Percentiles rank a stretch among this genome's conserved stretches.
These are phyloP conservation scores for Lentinus tigrinus DNA, from an alignment of 768 basidiomycete genomes.

Conservation along the genomic window DNA sequence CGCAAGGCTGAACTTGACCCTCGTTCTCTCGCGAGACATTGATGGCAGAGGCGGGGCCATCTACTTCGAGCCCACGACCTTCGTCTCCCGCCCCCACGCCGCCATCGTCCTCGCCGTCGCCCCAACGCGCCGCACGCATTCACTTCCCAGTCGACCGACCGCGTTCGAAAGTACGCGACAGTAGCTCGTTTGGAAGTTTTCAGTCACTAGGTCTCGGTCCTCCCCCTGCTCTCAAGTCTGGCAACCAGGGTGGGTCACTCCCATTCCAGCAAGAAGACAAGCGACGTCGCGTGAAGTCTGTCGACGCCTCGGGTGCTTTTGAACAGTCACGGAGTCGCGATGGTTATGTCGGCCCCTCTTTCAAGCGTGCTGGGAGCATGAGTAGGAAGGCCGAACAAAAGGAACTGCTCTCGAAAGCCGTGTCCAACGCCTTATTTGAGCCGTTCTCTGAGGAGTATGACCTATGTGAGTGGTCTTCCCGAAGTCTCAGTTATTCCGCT, in stretches of 20 bases:
- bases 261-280: slow-evolving; percentile 19
- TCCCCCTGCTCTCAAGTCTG: slow-evolving; percentile 20
- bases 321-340: not conserved
- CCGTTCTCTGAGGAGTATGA: slow-evolving; percentile 76
- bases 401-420: slow-evolving; percentile 1
- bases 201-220: slow-evolving; percentile 28
- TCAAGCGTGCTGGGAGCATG: slow-evolving; percentile 4
- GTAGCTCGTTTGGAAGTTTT: slow-evolving; percentile 10
- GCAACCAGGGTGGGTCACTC: slow-evolving; percentile 1
- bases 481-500: not conserved
- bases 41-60: slow-evolving; percentile 34
- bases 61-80: slow-evolving; percentile 20
- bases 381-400: slow-evolving; percentile 12
- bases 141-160: slow-evolving; percentile 30
- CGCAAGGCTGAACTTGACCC: not conserved
- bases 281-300: slow-evolving; percentile 32
- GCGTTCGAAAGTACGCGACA: not conserved
- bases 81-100: slow-evolving; percentile 12
- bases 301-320: slow-evolving; percentile 17
- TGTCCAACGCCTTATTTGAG: slow-evolving; percentile 8
- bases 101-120: slow-evolving; percentile 3
- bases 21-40: slow-evolving; percentile 5
- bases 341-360: not conserved
- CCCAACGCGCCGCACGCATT: slow-evolving; percentile 28
- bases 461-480: slow-evolving; percentile 51